Percentiles rank a stretch among this genome's conserved stretches.
These are phyloP conservation scores for Tolypocladium ovalisporum DNA, from an alignment of 2,329 filamentous ascomycete genomes.

Conservation along the genomic window DNA sequence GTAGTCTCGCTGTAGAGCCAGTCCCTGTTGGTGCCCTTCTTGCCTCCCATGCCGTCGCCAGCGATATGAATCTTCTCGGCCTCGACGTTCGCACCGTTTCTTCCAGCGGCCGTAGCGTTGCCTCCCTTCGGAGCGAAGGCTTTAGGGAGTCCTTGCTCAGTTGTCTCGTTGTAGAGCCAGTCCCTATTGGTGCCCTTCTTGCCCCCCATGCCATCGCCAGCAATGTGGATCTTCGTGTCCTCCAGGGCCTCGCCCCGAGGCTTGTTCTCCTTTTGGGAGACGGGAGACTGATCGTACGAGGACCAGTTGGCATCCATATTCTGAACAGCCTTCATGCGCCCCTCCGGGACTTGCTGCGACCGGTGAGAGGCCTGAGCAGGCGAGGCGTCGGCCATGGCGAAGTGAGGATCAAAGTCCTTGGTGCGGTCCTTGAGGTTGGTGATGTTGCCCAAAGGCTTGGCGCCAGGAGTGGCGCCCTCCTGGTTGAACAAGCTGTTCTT, in stretches of 20 bases:
- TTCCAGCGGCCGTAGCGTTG: constrained; percentile 6
- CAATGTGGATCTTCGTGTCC: constrained; percentile 29
- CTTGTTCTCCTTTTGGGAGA: constrained; percentile 39
- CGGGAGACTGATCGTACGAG: constrained; percentile 42
- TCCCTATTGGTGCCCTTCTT: constrained; percentile 40
- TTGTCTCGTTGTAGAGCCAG: constrained; percentile 48
- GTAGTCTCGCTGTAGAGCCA: constrained; percentile 38
- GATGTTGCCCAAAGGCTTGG: constrained; percentile 48
- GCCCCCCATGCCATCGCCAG: constrained; percentile 57
- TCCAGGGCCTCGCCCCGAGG: constrained; percentile 34
- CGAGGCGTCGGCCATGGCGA: constrained; percentile 61
- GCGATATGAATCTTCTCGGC: constrained; percentile 36
- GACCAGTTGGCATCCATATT: constrained; percentile 60
- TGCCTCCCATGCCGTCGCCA: constrained; percentile 56
- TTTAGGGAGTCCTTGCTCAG: constrained; percentile 13
- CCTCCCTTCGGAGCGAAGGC: constrained; percentile 20
- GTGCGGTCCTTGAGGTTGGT: constrained; percentile 63
- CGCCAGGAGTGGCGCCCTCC: constrained; percentile 28
- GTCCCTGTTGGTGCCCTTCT: constrained; percentile 37
- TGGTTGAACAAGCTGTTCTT: constrained; percentile 63
- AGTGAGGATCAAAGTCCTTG: constrained; percentile 71
- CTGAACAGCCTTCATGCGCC: constrained; percentile 59
- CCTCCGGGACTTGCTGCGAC: constrained; percentile 38
- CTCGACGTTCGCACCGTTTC: constrained; percentile 17
- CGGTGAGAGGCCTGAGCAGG: constrained; percentile 31